Base-by-base conservation (phyloP, 805 yeast genomes). In the Kluyveromyces dobzhanskii region DNA sequence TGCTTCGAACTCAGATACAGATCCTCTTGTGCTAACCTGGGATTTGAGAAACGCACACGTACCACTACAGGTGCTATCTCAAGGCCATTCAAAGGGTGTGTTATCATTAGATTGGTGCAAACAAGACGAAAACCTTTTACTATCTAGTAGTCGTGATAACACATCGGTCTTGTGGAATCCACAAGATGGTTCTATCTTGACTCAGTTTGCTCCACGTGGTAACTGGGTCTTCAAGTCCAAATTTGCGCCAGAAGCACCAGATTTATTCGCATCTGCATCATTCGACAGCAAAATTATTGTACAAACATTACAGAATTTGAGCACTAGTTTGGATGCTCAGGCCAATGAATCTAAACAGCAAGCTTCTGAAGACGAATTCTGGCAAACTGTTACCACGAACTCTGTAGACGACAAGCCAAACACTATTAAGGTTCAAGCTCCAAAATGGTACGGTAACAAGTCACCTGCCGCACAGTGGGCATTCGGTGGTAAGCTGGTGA, bases 111-210 rank as follows among this genome's bases (percentile, higher is more conserved):
- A 92, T 58, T 92, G 99, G 99, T 86, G 96, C 62, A 61, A 67
- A 33, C 80, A 78, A 50, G 99, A 92, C 59, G 75, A 85, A 35
- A 69, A 70, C 36, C 69, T 92, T 47, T 68, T 92, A 50, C 65
- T 92, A 31, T 85, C 97, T n/a, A 75, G 90, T 57, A 97, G 97
- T 43, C 83, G 85, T 53, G 98, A 92, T 62, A 87, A 87, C 58
- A 67, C 85, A 24, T 85, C 94, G 4, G 64, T 79, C 45, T 66
- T 92, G 50, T 92, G 98, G 98, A 86, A 92, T 60, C 96, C 97
- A 19, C 64, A 75, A 39, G 63, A 73, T 16, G 94, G 88, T 34
- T 67, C 66, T 41, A 73, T 76, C 53, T 65, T 90, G 46, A 94
- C 92, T 4, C 84, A 85, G 54, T 92, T 85, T 59, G 97, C 97